Evolutionary conservation across 768 basidiomycete genomes (phyloP).

Genomic region (Naganishia randhawae): DNA sequence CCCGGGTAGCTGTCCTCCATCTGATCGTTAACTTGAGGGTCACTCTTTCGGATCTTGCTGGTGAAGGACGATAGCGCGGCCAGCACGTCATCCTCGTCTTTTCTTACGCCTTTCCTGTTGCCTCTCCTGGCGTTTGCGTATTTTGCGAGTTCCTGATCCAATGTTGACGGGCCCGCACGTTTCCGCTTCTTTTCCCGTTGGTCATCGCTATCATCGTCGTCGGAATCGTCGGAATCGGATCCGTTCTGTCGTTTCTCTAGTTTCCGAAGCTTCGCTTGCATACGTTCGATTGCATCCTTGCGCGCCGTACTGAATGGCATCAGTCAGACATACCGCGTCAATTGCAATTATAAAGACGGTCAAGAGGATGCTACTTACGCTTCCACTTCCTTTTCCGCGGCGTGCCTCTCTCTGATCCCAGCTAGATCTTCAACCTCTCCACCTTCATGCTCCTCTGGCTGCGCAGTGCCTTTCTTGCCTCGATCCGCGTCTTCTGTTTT

Average conservation of each 20-base stretch:
- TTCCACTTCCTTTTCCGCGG: constrained; percentile 16
- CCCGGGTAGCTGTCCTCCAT: constrained; percentile 12
- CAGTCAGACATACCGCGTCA: not conserved
- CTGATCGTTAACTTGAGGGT: constrained; percentile 27
- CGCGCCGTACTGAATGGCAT: constrained; percentile 51
- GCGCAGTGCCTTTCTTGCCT: not conserved
- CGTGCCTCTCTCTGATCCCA: constrained; percentile 22
- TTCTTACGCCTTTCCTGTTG: constrained; percentile 63
- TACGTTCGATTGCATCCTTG: constrained; percentile 52
- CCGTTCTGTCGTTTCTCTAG: constrained; percentile 63
- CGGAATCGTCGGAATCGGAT: constrained; percentile 39
- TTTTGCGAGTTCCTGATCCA: constrained; percentile 76
- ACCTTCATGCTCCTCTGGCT: not conserved
- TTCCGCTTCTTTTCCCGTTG: constrained; percentile 55
- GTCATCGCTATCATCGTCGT: constrained; percentile 65
- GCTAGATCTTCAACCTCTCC: constrained; percentile 22
- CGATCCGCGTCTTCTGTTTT: not conserved
- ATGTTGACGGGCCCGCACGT: constrained; percentile 59
- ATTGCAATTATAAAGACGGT: too few species aligned
- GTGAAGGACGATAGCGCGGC: constrained; percentile 43
- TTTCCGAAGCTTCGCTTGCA: constrained; percentile 82
- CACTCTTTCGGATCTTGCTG: constrained; percentile 32
- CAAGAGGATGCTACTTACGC: constrained; percentile 23
- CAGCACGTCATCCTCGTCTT: constrained; percentile 49
- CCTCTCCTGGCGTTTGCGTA: constrained; percentile 65